Conservation (phyloP, 2,329 filamentous ascomycete species). For the Stagonosporopsis vannaccii region DNA sequence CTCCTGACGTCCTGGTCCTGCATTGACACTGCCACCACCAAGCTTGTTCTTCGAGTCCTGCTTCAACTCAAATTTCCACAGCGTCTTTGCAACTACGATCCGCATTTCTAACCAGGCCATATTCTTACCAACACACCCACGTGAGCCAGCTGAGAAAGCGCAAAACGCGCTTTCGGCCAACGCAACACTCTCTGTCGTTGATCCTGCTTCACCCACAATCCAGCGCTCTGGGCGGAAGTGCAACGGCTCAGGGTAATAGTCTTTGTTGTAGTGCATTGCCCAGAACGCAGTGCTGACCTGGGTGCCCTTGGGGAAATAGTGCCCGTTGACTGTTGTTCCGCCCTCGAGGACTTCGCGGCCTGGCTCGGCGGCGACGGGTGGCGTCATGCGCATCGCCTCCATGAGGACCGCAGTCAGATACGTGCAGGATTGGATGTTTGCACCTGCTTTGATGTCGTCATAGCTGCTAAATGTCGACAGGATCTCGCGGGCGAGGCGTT, state of each 20-base stretch:
- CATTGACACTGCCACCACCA: conserved; percentile 29
- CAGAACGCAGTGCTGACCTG: conserved; percentile 29
- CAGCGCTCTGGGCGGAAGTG: conserved; percentile 31
- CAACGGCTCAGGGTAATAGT: conserved; percentile 26
- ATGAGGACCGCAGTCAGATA: conserved; percentile 27
- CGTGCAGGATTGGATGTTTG: conserved; percentile 15
- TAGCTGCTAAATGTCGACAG: conserved; percentile 14
- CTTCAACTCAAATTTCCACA: conserved; percentile 39
- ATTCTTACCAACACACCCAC: conserved; percentile 40
- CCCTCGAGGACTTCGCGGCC: conserved; percentile 27
- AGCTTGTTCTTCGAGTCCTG: conserved; percentile 28
- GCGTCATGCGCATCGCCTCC: conserved; percentile 27
- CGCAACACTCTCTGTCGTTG: conserved; percentile 21
- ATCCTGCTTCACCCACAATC: conserved; percentile 19
- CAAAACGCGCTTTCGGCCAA: conserved; percentile 24
- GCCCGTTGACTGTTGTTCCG: conserved; percentile 24
- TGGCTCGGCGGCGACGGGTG: conserved; percentile 21
- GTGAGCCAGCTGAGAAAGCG: conserved; percentile 34
- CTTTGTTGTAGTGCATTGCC: conserved; percentile 25
- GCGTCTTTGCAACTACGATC: conserved; percentile 30
- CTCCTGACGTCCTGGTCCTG: conserved; percentile 24
- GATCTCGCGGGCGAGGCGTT: conserved; percentile 20
- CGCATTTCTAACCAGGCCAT: conserved; percentile 37
- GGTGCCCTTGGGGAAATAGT: conserved; percentile 26
- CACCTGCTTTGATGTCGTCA: conserved; percentile 22